phyloP scores from a whole-genome alignment of 2,329 filamentous ascomycete genomes.

The Blastomyces emzantsi region DNA sequence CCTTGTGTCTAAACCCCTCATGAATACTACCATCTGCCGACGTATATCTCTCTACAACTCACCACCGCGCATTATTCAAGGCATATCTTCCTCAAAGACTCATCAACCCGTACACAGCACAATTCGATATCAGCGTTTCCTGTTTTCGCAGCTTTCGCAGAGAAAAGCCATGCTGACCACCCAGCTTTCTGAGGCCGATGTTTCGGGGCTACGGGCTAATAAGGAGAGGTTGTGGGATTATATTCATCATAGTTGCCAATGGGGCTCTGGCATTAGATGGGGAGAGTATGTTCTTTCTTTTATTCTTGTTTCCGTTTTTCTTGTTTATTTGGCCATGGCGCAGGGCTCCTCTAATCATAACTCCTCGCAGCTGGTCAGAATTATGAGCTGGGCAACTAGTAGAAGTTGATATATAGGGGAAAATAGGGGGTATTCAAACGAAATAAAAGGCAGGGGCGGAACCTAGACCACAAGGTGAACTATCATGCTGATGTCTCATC shows the following conservation, averaged over 20 bases:
- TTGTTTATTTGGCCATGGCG: neutral
- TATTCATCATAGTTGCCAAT: slow-evolving; percentile 58
- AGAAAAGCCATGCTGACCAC: slow-evolving; percentile 29
- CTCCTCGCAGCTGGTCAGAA: neutral
- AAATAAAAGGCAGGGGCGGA: neutral
- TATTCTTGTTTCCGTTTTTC: slow-evolving; percentile 9
- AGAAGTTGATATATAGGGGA: neutral
- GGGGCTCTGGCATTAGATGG: slow-evolving; percentile 58
- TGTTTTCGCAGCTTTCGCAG: slow-evolving; percentile 7
- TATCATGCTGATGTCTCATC: neutral
- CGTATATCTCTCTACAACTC: neutral
- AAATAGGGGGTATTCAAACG: neutral
- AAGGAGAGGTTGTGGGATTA: slow-evolving; percentile 52
- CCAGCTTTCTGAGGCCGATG: slow-evolving; percentile 42
- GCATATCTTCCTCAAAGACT: neutral
- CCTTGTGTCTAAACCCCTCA: neutral
- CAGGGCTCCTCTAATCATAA: neutral
- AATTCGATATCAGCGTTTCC: neutral
- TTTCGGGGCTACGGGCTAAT: slow-evolving; percentile 49
- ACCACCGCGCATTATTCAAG: neutral
- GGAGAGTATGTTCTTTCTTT: slow-evolving; percentile 47
- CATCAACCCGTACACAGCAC: neutral
- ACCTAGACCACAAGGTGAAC: neutral
- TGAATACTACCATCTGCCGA: neutral
- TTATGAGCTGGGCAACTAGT: neutral